Base-by-base conservation (phyloP, 2,329 filamentous ascomycete genomes). In the Fusarium tupiense region DNA sequence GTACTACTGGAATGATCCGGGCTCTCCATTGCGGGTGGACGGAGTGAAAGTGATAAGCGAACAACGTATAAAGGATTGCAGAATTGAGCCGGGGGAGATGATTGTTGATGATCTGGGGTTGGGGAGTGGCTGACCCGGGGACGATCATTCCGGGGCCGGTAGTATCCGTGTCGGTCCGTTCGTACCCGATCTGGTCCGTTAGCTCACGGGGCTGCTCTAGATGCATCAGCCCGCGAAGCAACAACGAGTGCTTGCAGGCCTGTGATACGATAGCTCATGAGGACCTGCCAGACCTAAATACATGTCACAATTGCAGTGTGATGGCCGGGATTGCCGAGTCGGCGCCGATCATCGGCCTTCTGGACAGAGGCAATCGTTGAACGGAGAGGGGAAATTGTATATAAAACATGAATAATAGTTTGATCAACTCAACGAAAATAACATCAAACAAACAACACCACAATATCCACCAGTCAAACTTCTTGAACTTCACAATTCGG, bases 131-230 rank as follows among this genome's bases (percentile, higher is more conserved):
- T 38, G 52, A 8, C 41, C 10, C 6, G 19, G 59, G 24, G 38
- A n/a, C 26, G 22, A 35, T 17, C 33, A 24, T 22, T 22, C 14
- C 29, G n/a, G 35, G 31, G 38, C 67, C 66, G 61, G 22, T n/a
- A 67, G 26, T 61, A 70, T 62, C 69, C 69, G 67, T 35, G 38
- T 50, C 67, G 69, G 67, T 67, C 69, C 69, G 69, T 2, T 2
- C 19, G 16, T 22, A 65, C 49, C 68, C 65, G 65, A 20, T 3
- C 10, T 22, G 14, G 9, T 17, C 46, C 26, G 46, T 5, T 31
- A 49, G 8, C 5, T 47, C 4, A 6, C 33, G 33, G 14, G 17
- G 19, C 24, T 8, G 24, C n/a, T n/a, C 14, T 24, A 24, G 6
- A 43, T 17, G n/a, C 11, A 7, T 17, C 41, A 43, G 14, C 14